Conservation (phyloP, 1,284 basidiomycete genomes). For the Chalciporus sp. region DNA sequence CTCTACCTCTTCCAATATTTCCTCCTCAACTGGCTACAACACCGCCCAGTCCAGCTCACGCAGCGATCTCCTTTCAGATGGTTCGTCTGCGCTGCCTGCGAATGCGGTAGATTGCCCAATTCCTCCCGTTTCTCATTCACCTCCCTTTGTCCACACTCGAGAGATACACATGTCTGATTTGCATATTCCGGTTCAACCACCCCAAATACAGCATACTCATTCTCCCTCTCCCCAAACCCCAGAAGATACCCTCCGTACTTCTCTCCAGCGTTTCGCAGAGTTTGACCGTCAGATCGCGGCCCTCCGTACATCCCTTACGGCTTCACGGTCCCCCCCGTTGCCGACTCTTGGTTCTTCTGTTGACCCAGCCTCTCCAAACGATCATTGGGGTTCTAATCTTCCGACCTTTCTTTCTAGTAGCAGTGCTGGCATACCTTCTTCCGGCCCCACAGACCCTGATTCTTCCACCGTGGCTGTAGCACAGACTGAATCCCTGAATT, state of each 20-base stretch:
- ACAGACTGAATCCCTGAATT: conserved; percentile 12
- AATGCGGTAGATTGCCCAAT: conserved; percentile 20
- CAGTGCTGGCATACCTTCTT: conserved; percentile 3
- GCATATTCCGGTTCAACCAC: conserved; percentile 27
- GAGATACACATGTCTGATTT: conserved; percentile 53
- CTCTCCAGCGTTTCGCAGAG: conserved; percentile 53
- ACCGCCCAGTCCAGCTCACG: conserved; percentile 36
- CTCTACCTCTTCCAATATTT: conserved; percentile 25
- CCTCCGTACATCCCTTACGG: conserved; percentile 40
- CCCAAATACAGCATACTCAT: conserved; percentile 16
- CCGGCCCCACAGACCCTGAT: conserved; percentile 7
- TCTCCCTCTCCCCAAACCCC: conserved; percentile 19
- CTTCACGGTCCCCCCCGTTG: conserved; percentile 38
- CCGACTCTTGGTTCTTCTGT: conserved; percentile 33
- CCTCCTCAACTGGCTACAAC: conserved; percentile 34
- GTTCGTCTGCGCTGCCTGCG: conserved; percentile 9
- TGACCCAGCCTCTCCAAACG: conserved; percentile 11
- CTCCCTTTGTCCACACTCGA: conserved; percentile 26
- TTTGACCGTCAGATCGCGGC: conserved; percentile 54
- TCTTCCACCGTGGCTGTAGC: conserved; percentile 16
- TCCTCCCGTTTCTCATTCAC: conserved; percentile 12
- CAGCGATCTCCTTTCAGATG: conserved; percentile 30
- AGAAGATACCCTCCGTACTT: conserved; percentile 45
- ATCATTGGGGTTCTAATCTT: conserved; percentile 21
- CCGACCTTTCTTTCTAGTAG: conserved; percentile 22